These are phyloP conservation scores for Alloteropsis angusta DNA, from an alignment of 202 grass and related monocot genomes.

Conservation along the genomic window DNA sequence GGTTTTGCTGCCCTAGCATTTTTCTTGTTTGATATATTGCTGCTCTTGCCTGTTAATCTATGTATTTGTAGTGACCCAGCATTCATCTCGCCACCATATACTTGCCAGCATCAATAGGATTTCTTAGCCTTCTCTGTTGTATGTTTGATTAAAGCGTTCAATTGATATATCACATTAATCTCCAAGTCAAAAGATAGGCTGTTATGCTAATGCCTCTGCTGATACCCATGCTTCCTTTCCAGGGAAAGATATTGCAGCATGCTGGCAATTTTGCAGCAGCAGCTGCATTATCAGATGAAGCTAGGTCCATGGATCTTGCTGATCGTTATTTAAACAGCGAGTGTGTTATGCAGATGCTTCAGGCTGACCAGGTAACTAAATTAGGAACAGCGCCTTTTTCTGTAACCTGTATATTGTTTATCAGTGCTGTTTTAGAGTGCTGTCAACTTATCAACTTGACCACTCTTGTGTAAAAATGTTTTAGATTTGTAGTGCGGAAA, in stretches of 20 bases:
- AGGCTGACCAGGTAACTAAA: slow-evolving; percentile 83
- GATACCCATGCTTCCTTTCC: slow-evolving; percentile 24
- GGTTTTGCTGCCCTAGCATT: neutral
- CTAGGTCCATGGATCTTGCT: slow-evolving; percentile 98
- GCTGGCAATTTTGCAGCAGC: slow-evolving; percentile 84
- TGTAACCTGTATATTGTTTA: neutral
- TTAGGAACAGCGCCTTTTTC: neutral
- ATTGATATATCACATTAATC: neutral
- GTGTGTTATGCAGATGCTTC: slow-evolving; percentile 97
- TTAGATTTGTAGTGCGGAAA: neutral
- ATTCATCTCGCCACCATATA: neutral
- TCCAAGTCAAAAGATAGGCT: neutral
- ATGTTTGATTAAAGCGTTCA: neutral
- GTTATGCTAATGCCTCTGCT: slow-evolving; percentile 3
- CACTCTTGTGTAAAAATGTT: neutral
- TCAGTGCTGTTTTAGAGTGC: neutral
- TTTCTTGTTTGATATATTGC: neutral
- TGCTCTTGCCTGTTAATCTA: neutral
- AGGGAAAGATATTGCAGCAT: slow-evolving; percentile 92
- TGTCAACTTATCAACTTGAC: neutral
- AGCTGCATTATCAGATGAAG: slow-evolving; percentile 88
- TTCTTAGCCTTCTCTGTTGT: slow-evolving; percentile 7
- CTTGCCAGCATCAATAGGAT: neutral
- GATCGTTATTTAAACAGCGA: slow-evolving; percentile 99
- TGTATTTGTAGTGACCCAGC: neutral